phyloP scores from a whole-genome alignment of 192 early-diverging fungal genomes.

The Coemansia furcata region DNA sequence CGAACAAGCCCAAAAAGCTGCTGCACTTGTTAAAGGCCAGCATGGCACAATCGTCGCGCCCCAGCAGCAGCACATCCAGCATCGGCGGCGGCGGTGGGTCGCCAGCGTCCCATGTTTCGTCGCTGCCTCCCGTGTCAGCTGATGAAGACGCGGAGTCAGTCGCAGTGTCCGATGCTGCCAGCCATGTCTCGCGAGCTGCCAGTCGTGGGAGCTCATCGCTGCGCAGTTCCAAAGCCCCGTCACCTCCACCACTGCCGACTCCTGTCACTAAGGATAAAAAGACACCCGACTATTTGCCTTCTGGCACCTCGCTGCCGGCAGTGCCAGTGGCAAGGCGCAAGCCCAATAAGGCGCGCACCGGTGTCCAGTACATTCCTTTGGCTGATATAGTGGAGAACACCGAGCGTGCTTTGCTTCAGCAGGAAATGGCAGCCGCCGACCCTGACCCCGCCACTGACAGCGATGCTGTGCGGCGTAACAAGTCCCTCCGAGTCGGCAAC shows the following conservation, averaged over 20 bases:
- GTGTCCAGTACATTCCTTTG: constrained; percentile 39
- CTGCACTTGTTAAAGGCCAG: constrained; percentile 1
- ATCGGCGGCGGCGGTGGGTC: background rate
- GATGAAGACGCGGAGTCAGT: background rate
- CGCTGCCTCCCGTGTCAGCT: background rate
- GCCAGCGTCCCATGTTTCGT: background rate
- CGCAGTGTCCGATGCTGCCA: background rate
- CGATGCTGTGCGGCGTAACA: constrained; percentile 1
- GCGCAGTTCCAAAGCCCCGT: background rate
- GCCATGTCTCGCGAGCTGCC: background rate
- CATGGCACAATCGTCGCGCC: constrained; percentile 1
- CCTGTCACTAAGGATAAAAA: constrained; percentile 5
- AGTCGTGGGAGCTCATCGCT: constrained; percentile 6
- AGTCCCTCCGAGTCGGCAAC: constrained; percentile 5
- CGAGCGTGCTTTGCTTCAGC: constrained; percentile 14
- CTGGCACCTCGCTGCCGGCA: constrained; percentile 25
- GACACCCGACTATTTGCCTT: constrained; percentile 22
- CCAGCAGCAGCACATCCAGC: background rate
- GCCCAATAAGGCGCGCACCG: constrained; percentile 16
- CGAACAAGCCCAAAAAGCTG: constrained; percentile 2
- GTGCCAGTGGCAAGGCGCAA: constrained; percentile 22
- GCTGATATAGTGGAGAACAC: constrained; percentile 39
- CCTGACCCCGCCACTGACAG: background rate
- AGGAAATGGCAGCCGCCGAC: background rate
- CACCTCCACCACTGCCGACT: background rate